Evolutionary conservation across 2,329 filamentous ascomycete genomes (phyloP), one percentile per base, ranked within the genome.

Genomic region (Gremmenia infestans): DNA sequence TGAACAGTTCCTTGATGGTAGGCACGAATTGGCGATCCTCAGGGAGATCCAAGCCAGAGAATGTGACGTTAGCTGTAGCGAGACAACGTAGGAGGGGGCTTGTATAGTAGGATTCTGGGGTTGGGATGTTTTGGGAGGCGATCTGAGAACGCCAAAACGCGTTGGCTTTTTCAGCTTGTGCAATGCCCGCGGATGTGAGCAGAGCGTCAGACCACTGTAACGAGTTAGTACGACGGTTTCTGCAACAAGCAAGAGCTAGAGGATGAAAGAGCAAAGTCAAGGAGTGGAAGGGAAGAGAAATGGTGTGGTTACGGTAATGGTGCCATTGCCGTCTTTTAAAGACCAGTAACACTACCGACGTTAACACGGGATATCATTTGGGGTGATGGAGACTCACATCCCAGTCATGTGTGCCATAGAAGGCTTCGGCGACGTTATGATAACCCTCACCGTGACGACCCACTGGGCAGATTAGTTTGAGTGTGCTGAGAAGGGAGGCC

Each of bases 381-480:
- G 39, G n/a, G 32, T n/a, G 2, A 17, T 22, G 47, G 28, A 12
- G 12, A 72, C 80, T 63, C 68, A 81, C 82, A 69, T 89, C 85
- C 86, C 86, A 89, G 2, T 81, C 83, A 3, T 81, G 77, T 0
- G 84, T 89, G 48, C 86, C 85, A 60, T 87, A 89, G 66, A 76
- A 85, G 17, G 76, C 74, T 72, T 89, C 83, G 14, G 85, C 86
- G 6, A 76, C 77, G 60, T 84, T 85, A 60, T 84, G 81, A 63
- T 74, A 82, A 12, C 87, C 87, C 70, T 90, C 80, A 22, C 87
- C 87, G 66, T 90, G 87, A 40, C 87, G 81, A 3, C 81, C 86
- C 69, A 88, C 64, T 67, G 17, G 15, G n/a, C 15, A 22, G 3
- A 39, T 46, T n/a, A 50, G 23, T 65, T 61, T 65, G 47, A 15